Conservation (phyloP, 1,284 basidiomycete species). For the Rhodotorula sp. region DNA sequence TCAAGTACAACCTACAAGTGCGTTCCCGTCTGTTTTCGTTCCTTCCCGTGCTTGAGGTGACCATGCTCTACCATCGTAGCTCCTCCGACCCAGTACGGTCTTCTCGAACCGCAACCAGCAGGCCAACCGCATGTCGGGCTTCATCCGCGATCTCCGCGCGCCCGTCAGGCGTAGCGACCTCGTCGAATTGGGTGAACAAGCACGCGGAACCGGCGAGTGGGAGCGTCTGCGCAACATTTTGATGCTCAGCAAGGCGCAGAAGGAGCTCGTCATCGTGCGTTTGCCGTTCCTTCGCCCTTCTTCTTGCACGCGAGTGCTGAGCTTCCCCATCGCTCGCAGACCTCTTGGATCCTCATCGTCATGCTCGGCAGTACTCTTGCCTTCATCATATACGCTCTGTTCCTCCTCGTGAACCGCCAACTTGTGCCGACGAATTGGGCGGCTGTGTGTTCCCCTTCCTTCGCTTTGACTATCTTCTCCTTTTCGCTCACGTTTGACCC, state of each 20-base stretch:
- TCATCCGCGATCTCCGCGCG: not conserved
- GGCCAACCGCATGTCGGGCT: not conserved
- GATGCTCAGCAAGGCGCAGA: conserved; percentile 14
- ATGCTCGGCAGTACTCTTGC: not conserved
- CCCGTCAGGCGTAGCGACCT: not conserved
- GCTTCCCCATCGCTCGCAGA: not conserved
- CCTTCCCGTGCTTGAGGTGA: no score
- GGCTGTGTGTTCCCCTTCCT: not conserved
- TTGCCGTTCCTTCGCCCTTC: not conserved
- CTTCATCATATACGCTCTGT: conserved; percentile 6
- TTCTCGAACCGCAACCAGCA: not conserved
- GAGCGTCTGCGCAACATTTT: conserved; percentile 5
- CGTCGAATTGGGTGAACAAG: not conserved
- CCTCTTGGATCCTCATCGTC: not conserved
- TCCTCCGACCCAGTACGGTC: not conserved
- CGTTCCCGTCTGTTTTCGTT: no score
- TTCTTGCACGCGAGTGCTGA: not conserved
- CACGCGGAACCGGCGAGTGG: not conserved
- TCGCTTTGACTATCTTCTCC: not conserved
- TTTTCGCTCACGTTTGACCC: not conserved
- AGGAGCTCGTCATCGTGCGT: conserved; percentile 8
- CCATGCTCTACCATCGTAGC: not conserved
- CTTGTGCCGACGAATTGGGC: not conserved
- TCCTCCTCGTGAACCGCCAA: not conserved
- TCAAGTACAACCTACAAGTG: conserved; percentile 4